Evolutionary conservation across 164 flowering plant species (phyloP).

Genomic region (Chloranthus sessilifolius): DNA sequence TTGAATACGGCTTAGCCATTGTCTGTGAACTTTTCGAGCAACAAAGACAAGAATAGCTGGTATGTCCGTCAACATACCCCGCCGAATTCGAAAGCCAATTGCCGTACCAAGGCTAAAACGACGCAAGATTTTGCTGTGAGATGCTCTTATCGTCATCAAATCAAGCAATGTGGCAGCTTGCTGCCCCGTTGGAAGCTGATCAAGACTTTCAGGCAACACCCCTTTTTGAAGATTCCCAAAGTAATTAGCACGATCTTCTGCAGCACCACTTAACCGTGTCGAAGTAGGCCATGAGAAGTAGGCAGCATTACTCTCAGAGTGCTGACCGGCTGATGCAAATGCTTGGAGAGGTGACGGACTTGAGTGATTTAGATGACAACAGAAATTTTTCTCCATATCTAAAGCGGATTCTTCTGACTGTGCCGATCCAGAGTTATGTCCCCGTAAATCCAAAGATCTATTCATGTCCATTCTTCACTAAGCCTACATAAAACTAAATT

Average conservation of each 20-base stretch:
- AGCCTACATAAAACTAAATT: slow-evolving; percentile 28
- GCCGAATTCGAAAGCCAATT: slow-evolving; percentile 75
- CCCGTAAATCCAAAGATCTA: slow-evolving; percentile 36
- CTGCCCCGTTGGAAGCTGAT: slow-evolving; percentile 70
- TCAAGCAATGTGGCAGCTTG: slow-evolving; percentile 91
- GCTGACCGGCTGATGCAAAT: slow-evolving; percentile 69
- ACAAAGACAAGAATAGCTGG: slow-evolving; percentile 97
- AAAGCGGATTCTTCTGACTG: slow-evolving; percentile 83
- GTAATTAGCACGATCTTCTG: slow-evolving; percentile 86
- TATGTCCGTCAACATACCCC: slow-evolving; percentile 66
- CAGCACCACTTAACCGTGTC: slow-evolving; percentile 65
- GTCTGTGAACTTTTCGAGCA: slow-evolving; percentile 80
- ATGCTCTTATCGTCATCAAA: slow-evolving; percentile 92
- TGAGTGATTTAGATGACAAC: slow-evolving; percentile 39
- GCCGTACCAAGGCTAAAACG: slow-evolving; percentile 89
- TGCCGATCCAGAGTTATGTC: slow-evolving; percentile 58
- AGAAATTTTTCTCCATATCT: slow-evolving; percentile 66
- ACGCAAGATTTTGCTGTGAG: slow-evolving; percentile 89
- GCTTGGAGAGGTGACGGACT: slow-evolving; percentile 67
- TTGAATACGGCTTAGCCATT: slow-evolving; percentile 70
- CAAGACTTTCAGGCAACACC: slow-evolving; percentile 70
- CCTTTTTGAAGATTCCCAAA: slow-evolving; percentile 89
- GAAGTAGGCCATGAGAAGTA: slow-evolving; percentile 95
- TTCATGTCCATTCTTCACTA: slow-evolving; percentile 44
- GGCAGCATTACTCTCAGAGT: slow-evolving; percentile 78